Conservation (phyloP, 306 rosid genomes). For the Vachellia pachyceras region DNA sequence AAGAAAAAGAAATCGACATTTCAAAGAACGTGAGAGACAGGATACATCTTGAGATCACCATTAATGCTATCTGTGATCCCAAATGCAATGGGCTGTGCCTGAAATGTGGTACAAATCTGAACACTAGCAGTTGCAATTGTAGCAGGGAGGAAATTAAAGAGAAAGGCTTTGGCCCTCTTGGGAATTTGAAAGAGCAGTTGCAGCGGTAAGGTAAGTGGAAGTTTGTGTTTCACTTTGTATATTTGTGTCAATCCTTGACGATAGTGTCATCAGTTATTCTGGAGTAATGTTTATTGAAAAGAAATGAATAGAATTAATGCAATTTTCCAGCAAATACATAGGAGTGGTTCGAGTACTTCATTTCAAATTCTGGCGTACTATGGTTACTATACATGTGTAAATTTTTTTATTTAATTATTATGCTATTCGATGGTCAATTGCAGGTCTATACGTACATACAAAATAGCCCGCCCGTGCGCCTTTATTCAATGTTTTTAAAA, state of each 20-base stretch:
- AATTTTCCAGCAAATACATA: neutral
- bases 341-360: too few relatives aligned
- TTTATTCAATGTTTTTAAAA: too few relatives aligned
- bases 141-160: slow-evolving; percentile 49
- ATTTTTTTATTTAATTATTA: too few relatives aligned
- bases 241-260: neutral
- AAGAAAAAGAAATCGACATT: slow-evolving; percentile 73
- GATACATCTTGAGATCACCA: slow-evolving; percentile 80
- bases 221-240: neutral
- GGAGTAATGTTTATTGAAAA: neutral
- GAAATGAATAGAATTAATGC: neutral
- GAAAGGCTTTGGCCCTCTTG: slow-evolving; percentile 65
- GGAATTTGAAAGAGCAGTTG: slow-evolving; percentile 69
- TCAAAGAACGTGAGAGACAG: slow-evolving; percentile 88
- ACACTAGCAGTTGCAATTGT: slow-evolving; percentile 68
- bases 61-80: slow-evolving; percentile 66
- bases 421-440: too few relatives aligned
- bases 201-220: slow-evolving; percentile 34
- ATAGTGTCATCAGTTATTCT: neutral
- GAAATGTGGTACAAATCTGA: slow-evolving; percentile 76
- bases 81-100: slow-evolving; percentile 82
- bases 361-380: too few relatives aligned
- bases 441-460: too few relatives aligned
- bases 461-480: too few relatives aligned
- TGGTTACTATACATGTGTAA: too few relatives aligned